phyloP scores from a whole-genome alignment of 2,329 filamentous ascomycete genomes.

The Penicillium crustosum region DNA sequence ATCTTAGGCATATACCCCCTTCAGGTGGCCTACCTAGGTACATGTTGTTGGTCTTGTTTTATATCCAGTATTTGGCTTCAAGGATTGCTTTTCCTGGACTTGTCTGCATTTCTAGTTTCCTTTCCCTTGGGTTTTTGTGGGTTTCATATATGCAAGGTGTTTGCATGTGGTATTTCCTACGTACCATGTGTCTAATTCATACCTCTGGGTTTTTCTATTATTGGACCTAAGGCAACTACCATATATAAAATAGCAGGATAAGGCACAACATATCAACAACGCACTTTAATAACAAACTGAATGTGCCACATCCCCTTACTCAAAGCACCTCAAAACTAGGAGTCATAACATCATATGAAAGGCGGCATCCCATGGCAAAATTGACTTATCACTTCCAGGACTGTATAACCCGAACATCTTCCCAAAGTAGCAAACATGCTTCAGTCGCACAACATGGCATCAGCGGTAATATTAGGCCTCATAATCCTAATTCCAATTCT shows the following conservation, averaged over 20 bases:
- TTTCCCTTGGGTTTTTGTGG: neutral
- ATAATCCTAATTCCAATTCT: neutral
- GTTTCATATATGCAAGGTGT: neutral
- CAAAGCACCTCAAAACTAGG: too few species aligned
- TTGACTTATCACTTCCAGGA: neutral
- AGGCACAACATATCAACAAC: neutral
- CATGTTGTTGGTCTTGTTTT: neutral
- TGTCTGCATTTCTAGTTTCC: neutral
- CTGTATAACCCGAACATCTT: neutral
- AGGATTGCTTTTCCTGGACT: neutral
- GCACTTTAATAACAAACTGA: neutral
- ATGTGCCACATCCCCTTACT: neutral
- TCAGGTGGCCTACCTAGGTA: neutral
- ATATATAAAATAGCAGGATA: neutral
- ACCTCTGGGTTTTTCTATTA: neutral
- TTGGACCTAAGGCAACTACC: neutral
- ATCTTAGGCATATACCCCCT: neutral
- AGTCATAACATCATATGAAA: neutral
- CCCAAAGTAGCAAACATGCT: constrained; percentile 1
- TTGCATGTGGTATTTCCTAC: neutral
- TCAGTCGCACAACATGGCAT: neutral
- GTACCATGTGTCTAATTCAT: neutral
- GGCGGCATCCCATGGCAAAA: constrained; percentile 1
- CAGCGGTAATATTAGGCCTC: neutral
- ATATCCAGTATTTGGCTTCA: neutral